Base-by-base conservation (phyloP, 257 asterid genomes). In the Ligustrum vulgare region DNA sequence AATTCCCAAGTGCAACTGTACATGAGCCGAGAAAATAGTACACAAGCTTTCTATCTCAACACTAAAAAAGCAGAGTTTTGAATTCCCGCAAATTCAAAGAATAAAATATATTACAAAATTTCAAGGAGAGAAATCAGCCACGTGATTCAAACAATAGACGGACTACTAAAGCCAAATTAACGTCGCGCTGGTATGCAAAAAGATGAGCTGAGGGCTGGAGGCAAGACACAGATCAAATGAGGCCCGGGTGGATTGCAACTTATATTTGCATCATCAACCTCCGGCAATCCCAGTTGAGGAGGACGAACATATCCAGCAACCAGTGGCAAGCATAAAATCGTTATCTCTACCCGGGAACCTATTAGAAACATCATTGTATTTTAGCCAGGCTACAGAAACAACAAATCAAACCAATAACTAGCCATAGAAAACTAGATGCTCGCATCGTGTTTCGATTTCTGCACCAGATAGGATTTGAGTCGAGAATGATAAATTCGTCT, bases 211-310 rank as follows among this genome's bases (percentile, higher is more conserved):
- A 95, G 91, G 45, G 89, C 71, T 16, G 98, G 97, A 69, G 99
- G 99, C 84, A 91, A 82, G 66, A 95, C 91, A 25, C 99, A 84
- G 71, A 95, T 91, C 93, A 93, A 77, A 83, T 93, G 98, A 36
- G 99, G 98, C 70, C 96, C 96, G 0, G 97, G 97, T 54, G 98
- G 98, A 75, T 93, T 95, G 93, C 97, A 93, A 69, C 96, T 91
- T 84, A 93, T 90, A 77, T 90, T 86, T 13, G 90, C 84, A 79
- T 88, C 80, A 6, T 86, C 90, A 3, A 93, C 86, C 28, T 90
- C 82, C 5, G 99, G 99, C 79, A 95, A 84, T 33, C 90, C 84
- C 18, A 95, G 90, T 64, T 91, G 96, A 72, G 98, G 98, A 36
- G 99, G 99, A 23, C 90, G 91, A 18, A 95, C 92, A 47, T 95